Evolutionary conservation across 2,329 filamentous ascomycete species (phyloP).

Genomic region (Diplodia mutila): DNA sequence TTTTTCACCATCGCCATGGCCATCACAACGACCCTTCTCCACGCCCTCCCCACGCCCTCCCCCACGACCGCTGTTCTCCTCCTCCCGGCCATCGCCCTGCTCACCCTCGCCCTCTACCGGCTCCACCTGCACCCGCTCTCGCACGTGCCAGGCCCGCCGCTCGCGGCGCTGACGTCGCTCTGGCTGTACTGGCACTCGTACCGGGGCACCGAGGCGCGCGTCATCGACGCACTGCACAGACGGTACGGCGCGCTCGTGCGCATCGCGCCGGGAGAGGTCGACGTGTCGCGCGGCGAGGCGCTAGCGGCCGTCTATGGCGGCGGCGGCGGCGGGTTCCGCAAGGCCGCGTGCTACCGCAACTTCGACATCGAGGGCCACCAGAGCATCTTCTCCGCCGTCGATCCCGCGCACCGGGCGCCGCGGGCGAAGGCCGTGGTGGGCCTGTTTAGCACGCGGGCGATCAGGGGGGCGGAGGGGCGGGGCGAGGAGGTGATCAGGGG

Average conservation of each 20-base stretch:
- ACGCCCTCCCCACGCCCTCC: conserved; percentile 32
- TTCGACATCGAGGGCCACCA: conserved; percentile 61
- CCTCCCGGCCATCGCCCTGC: not conserved
- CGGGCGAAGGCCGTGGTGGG: conserved; percentile 39
- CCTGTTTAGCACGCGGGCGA: conserved; percentile 48
- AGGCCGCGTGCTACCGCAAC: conserved; percentile 57
- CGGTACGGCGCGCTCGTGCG: conserved; percentile 31
- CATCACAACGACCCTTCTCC: conserved; percentile 30
- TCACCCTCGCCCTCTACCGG: conserved; percentile 26
- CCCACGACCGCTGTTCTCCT: not conserved
- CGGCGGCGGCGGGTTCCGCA: conserved; percentile 58
- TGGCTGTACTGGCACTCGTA: conserved; percentile 20
- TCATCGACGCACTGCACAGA: not conserved
- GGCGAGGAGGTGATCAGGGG: conserved; percentile 43
- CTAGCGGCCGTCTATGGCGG: conserved; percentile 39
- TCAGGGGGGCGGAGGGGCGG: conserved; percentile 41
- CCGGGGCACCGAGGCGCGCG: conserved; percentile 18
- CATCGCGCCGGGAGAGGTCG: conserved; percentile 33
- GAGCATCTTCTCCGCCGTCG: conserved; percentile 57
- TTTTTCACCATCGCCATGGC: conserved; percentile 29
- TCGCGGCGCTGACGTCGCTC: conserved; percentile 18
- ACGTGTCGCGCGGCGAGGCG: conserved; percentile 31
- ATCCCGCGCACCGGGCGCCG: conserved; percentile 41
- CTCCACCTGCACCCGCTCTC: conserved; percentile 22
- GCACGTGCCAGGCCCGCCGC: conserved; percentile 24